Evolutionary conservation across 345 rosid genomes (phyloP), one percentile per base, ranked within the genome.

Genomic region (Diplotaxis tenuifolia): DNA sequence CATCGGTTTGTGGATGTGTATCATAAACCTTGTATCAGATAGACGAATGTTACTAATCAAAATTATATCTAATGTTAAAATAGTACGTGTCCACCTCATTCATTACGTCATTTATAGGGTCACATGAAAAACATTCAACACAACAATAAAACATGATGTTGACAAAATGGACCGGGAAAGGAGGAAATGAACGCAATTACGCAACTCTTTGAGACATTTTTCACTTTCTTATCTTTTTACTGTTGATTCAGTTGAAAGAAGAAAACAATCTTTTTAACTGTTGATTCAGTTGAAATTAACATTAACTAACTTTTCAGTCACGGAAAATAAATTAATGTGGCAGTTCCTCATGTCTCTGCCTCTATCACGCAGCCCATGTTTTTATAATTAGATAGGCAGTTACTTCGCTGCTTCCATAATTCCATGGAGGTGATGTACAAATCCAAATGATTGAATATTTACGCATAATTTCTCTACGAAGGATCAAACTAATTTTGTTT

Each of bases 311-410:
- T 54, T 54, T 21, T 21, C 16, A 55, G 50, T 62, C 16, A 62
- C 5, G 12, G 11, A 50, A 49, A 28, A 10, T 28, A 38, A 19
- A 15, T 2, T 27, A 56, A 22, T 65, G 28, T 16, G 5, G 20
- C 62, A 47, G 2, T 42, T 56, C 38, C 28, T 22, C 47, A 8
- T 2, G 57, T 56, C 65, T 62, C 62, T 36, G 22, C 55, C 42
- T 73, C 21, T 56, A 65, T 65, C 4, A 36, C 36, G 68, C 65
- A 59, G 67, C 21, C 67, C 62, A 74, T 60, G 72, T 45, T 45
- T 59, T 57, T 45, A 31, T 20, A 53, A n/a, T 67, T 9, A 57
- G 11, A 65, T 47, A 47, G 10, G 21, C 54, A 47, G 54, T 47
- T 47, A n/a, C 50, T 47, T 47, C 54, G 16, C 16, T 40, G 49